phyloP scores from a whole-genome alignment of 148 eudicot species.

The Tetragonia tetragonoides region DNA sequence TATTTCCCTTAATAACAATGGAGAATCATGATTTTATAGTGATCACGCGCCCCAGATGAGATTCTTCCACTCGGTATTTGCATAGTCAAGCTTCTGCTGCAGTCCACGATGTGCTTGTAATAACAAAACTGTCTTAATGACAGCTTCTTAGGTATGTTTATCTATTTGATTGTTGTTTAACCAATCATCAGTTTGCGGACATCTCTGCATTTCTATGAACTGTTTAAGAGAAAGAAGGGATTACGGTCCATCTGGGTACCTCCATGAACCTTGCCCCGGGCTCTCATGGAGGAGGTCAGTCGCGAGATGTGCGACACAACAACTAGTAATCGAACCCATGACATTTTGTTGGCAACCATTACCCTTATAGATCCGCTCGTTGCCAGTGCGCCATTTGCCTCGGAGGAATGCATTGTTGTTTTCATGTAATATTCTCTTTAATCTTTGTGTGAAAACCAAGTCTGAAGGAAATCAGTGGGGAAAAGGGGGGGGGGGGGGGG shows the following conservation, averaged over 20 bases:
- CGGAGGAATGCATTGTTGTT: not conserved
- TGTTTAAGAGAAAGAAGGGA: too few relatives aligned
- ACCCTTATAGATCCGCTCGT: too few relatives aligned
- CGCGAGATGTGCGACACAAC: too few relatives aligned
- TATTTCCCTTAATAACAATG: not conserved
- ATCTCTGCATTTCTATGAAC: constrained; percentile 2
- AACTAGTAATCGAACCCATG: too few relatives aligned
- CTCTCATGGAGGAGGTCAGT: too few relatives aligned
- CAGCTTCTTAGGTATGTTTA: not conserved
- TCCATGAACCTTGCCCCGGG: too few relatives aligned
- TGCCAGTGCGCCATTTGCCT: too few relatives aligned
- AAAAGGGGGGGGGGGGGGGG: not conserved
- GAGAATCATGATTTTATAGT: not conserved
- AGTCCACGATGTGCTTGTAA: not conserved
- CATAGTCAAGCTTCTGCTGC: constrained; percentile 15
- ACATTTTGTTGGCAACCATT: too few relatives aligned
- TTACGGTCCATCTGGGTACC: too few relatives aligned
- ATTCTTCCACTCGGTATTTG: constrained; percentile 8
- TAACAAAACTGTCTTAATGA: not conserved
- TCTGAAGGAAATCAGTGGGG: not conserved
- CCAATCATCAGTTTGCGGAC: constrained; percentile 19
- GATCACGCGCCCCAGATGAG: not conserved
- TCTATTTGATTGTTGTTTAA: constrained; percentile 5
- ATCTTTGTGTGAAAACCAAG: not conserved
- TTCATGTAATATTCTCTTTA: constrained; percentile 1